Percentiles rank a stretch among this genome's conserved stretches.
These are phyloP conservation scores for Mycena crocata DNA, from an alignment of 768 basidiomycete species.

Conservation along the genomic window DNA sequence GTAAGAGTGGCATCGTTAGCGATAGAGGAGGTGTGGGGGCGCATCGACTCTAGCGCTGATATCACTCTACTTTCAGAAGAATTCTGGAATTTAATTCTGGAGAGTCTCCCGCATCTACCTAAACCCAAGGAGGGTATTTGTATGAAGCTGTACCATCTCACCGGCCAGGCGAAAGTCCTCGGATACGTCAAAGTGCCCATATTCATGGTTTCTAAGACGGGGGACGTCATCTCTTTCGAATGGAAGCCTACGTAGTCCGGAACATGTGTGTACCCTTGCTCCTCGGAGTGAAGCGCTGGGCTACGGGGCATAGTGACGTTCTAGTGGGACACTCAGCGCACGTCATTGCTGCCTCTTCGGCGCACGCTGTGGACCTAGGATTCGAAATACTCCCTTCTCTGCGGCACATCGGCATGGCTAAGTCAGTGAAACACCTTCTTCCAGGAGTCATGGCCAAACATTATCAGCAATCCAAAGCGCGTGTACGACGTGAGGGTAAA, in stretches of 20 bases:
- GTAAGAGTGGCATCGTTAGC: too few relatives aligned
- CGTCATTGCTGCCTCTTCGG: conserved; percentile 15
- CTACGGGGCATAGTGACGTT: conserved; percentile 8
- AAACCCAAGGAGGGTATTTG: conserved; percentile 11
- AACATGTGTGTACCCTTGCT: conserved; percentile 38
- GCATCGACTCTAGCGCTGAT: too few relatives aligned
- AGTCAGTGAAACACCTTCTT: not conserved
- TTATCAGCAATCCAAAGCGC: not conserved
- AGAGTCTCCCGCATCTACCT: too few relatives aligned
- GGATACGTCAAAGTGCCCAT: conserved; percentile 32
- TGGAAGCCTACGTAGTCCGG: conserved; percentile 38
- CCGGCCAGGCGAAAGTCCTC: conserved; percentile 17
- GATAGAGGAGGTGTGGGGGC: too few relatives aligned
- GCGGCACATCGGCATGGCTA: too few relatives aligned
- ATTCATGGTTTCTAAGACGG: not conserved
- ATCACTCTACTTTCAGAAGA: not conserved
- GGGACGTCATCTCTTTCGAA: conserved; percentile 20
- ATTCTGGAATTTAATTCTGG: not conserved
- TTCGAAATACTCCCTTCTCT: conserved; percentile 17
- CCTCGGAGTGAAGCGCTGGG: conserved; percentile 29
- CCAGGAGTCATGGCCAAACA: not conserved
- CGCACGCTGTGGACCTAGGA: conserved; percentile 5
- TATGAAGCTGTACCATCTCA: conserved; percentile 28
- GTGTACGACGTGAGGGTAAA: not conserved
- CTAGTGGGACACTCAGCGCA: not conserved